Evolutionary conservation across 2,329 filamentous ascomycete species (phyloP).

Genomic region (Orbilia ellipsospora): DNA sequence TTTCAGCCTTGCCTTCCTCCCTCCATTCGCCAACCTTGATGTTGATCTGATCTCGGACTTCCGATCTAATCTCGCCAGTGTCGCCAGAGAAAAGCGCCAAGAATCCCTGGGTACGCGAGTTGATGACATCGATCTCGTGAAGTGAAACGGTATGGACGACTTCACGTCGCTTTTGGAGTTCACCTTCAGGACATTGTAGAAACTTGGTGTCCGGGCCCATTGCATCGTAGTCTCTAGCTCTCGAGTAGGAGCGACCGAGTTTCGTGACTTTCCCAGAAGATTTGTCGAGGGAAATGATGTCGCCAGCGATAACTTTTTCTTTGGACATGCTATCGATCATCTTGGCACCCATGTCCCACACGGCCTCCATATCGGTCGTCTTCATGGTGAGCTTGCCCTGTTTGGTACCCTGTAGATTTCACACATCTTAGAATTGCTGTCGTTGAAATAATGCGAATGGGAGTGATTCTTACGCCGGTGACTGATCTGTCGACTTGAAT

Average conservation of each 20-base stretch:
- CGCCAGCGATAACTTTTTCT: constrained; percentile 97
- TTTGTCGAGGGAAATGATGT: constrained; percentile 99
- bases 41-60: constrained; percentile 98
- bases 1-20: constrained; percentile 98
- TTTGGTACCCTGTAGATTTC: constrained; percentile 74
- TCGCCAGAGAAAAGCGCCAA: constrained; percentile 96
- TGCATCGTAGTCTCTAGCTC: constrained; percentile 96
- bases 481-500: constrained; percentile 98
- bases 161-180: constrained; percentile 96
- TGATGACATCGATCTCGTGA: constrained; percentile 99
- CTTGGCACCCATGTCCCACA: constrained; percentile 99
- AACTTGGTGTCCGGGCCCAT: constrained; percentile 96
- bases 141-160: constrained; percentile 96
- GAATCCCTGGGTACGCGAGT: constrained; percentile 98
- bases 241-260: constrained; percentile 90
- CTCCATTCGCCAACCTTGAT: constrained; percentile 99
- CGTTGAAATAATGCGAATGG: constrained; percentile 84
- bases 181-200: constrained; percentile 94
- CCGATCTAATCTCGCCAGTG: constrained; percentile 95
- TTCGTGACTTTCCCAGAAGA: constrained; percentile 98
- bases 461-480: constrained; percentile 72
- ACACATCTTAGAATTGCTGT: constrained; percentile 99
- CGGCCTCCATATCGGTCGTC: constrained; percentile 99
- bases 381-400: constrained; percentile 99
- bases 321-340: constrained; percentile 99